Conservation (phyloP, 23 red algal genomes). For the Gracilaria domingensis region DNA sequence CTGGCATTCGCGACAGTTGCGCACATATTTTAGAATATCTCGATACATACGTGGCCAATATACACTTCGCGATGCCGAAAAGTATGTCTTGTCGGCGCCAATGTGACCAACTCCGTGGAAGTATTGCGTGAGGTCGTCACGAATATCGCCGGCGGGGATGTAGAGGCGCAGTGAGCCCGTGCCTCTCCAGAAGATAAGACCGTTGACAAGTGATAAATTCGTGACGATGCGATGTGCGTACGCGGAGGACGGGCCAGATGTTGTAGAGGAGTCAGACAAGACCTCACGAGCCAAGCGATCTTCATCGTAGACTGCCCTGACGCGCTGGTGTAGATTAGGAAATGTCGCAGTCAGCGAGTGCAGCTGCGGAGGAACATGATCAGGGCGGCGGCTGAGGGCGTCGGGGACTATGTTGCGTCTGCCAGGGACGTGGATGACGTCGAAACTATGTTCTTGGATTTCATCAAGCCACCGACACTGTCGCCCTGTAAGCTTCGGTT, state of each 20-base stretch:
- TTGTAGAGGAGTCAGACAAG: too few species aligned
- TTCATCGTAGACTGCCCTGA: too few species aligned
- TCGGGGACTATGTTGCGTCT: not conserved
- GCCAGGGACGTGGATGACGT: slow-evolving; percentile 15
- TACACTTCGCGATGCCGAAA: not conserved
- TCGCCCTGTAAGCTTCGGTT: slow-evolving; percentile 17
- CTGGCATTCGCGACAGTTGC: slow-evolving; percentile 6
- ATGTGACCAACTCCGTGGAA: slow-evolving; percentile 13
- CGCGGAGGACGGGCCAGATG: too few species aligned
- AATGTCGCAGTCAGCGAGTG: too few species aligned
- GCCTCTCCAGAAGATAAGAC: too few species aligned
- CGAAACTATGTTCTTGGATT: slow-evolving; percentile 12
- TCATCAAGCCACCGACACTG: slow-evolving; percentile 27
- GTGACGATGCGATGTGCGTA: too few species aligned
- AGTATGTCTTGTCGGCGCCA: slow-evolving; percentile 42
- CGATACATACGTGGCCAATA: slow-evolving; percentile 35
- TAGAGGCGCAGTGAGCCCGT: too few species aligned
- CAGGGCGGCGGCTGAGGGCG: slow-evolving; percentile 16
- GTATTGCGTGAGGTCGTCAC: not conserved
- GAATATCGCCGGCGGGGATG: not conserved
- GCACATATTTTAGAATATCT: not conserved
- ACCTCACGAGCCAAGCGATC: too few species aligned
- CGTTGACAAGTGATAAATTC: too few species aligned
- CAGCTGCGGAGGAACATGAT: too few species aligned
- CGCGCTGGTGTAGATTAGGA: too few species aligned